Conservation (phyloP, 139 green algal species). For the Chlorella sorokiniana region DNA sequence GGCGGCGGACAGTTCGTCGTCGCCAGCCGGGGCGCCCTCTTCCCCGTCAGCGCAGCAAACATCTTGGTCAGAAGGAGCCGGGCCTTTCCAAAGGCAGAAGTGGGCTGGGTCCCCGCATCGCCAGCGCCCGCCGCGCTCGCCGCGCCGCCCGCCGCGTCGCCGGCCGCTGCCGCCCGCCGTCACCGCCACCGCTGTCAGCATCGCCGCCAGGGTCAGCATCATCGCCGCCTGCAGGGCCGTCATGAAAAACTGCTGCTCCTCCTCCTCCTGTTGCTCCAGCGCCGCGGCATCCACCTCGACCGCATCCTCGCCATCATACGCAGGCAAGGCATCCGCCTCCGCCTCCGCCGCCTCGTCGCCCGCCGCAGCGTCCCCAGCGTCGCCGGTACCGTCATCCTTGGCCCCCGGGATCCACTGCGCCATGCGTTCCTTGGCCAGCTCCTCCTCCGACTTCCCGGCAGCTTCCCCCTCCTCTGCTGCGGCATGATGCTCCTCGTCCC, state of each 20-base stretch:
- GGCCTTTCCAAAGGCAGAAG: slow-evolving; percentile 27
- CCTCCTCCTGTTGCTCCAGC: slow-evolving; percentile 2
- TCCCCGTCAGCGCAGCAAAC: not conserved
- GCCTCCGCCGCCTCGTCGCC: slow-evolving; percentile 30
- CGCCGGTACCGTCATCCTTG: no score
- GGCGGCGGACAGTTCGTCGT: not conserved
- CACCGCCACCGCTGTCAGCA: not conserved
- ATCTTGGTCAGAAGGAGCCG: slow-evolving; percentile 1
- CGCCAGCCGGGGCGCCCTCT: not conserved
- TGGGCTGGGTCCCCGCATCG: not conserved
- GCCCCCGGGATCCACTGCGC: slow-evolving; percentile 54
- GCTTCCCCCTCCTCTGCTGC: not conserved
- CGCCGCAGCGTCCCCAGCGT: slow-evolving; percentile 10
- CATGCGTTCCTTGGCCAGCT: slow-evolving; percentile 47
- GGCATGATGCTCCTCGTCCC: not conserved
- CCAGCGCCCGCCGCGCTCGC: not conserved
- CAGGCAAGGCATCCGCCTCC: slow-evolving; percentile 17
- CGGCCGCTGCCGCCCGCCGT: not conserved
- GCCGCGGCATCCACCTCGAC: slow-evolving; percentile 7
- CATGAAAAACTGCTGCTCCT: slow-evolving; percentile 22
- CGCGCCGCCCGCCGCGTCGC: not conserved
- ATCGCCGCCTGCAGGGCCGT: not conserved
- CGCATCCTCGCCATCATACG: slow-evolving; percentile 15
- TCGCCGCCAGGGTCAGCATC: not conserved
- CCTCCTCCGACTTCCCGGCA: slow-evolving; percentile 43